A percentile compares a stretch with the other conserved stretches of the same genome.
Conservation (phyloP, 176 grass and related monocot species). For the Triticum dicoccoides region DNA sequence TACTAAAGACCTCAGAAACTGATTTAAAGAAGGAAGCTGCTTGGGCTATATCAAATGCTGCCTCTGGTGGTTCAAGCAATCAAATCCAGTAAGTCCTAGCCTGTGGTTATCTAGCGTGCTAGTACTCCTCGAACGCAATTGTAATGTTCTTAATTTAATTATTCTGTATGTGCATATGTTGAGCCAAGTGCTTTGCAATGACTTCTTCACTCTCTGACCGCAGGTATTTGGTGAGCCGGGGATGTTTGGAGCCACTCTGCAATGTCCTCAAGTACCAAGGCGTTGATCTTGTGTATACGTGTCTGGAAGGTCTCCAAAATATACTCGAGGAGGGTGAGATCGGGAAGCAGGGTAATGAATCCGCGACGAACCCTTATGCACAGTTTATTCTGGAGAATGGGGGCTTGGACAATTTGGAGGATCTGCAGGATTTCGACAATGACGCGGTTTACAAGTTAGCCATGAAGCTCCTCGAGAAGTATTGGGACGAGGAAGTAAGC, state of each 20-base stretch:
- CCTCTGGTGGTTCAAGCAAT: constrained; percentile 45
- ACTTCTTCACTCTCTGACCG: neutral
- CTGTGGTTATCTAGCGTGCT: neutral
- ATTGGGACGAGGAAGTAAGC: constrained; percentile 73
- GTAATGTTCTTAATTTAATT: neutral
- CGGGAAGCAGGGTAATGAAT: constrained; percentile 42
- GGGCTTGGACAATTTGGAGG: constrained; percentile 64
- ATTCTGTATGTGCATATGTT: neutral
- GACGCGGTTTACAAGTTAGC: constrained; percentile 45
- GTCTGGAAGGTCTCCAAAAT: constrained; percentile 67
- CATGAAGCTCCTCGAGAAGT: constrained; percentile 67
- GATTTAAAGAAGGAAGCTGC: constrained; percentile 71
- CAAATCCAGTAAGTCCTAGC: constrained; percentile 59
- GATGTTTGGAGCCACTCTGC: constrained; percentile 69
- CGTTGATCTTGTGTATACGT: constrained; percentile 43
- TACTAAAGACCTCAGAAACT: constrained; percentile 48
- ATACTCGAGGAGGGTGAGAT: constrained; percentile 60
- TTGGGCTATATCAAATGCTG: constrained; percentile 81
- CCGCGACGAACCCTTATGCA: constrained; percentile 44
- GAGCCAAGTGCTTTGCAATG: neutral
- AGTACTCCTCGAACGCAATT: neutral
- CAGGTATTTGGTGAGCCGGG: constrained; percentile 69
- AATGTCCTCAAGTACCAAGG: constrained; percentile 52
- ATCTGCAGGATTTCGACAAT: constrained; percentile 53
- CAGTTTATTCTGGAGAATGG: constrained; percentile 73